These are phyloP conservation scores for Cryptosporidium meleagridis DNA, from an alignment of 169 alveolate species.

Conservation along the genomic window DNA sequence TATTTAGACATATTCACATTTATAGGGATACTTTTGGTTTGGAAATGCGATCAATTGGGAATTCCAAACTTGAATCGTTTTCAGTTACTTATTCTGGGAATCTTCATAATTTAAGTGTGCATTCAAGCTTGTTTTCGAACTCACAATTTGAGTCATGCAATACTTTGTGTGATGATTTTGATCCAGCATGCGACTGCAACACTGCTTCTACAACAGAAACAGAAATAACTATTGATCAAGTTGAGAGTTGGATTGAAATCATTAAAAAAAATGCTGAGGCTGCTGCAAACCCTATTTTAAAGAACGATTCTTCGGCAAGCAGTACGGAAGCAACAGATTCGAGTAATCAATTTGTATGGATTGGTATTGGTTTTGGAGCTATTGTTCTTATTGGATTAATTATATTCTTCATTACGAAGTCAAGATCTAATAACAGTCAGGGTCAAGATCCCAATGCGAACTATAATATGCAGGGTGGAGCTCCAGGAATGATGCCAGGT, in stretches of 20 bases:
- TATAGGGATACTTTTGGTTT: not conserved
- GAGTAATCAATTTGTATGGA: conserved; percentile 39
- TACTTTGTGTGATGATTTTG: conserved; percentile 73
- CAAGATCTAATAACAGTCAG: conserved; percentile 19
- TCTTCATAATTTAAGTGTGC: conserved; percentile 6
- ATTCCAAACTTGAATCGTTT: conserved; percentile 16
- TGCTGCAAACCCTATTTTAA: conserved; percentile 54
- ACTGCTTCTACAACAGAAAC: conserved; percentile 12
- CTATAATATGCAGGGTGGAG: conserved; percentile 64
- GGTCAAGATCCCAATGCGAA: not conserved
- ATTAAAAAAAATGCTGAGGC: conserved; percentile 45
- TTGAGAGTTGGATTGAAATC: conserved; percentile 25
- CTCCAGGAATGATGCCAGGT: conserved; percentile 71
- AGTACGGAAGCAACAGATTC: conserved; percentile 18
- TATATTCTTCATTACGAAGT: conserved; percentile 30
- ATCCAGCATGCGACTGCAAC: conserved; percentile 56
- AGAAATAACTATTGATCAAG: conserved; percentile 59
- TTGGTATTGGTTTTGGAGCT: conserved; percentile 57
- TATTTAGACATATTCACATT: not conserved
- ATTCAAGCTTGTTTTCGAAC: conserved; percentile 30
- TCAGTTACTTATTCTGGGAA: conserved; percentile 41
- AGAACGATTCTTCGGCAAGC: not conserved
- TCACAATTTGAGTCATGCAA: conserved; percentile 38
- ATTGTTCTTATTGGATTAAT: conserved; percentile 20
- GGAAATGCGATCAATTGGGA: conserved; percentile 18